These are phyloP conservation scores for Aristolochia contorta DNA, from an alignment of 164 flowering plant genomes.

Conservation along the genomic window DNA sequence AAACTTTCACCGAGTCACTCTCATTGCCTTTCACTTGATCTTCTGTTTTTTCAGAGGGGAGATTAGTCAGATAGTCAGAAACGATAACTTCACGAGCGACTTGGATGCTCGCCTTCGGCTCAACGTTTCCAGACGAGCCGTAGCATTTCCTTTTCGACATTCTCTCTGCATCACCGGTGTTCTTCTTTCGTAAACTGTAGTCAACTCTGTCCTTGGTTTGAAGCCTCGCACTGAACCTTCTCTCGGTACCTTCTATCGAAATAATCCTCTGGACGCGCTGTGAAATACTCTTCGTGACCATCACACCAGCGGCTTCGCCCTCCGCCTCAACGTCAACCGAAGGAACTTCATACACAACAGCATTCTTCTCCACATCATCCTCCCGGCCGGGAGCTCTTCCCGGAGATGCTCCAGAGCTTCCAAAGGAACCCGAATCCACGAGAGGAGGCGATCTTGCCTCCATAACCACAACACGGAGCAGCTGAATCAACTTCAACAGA, in stretches of 20 bases:
- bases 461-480: too few species aligned
- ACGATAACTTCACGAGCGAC: background rate
- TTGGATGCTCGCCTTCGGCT: background rate
- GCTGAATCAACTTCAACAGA: too few species aligned
- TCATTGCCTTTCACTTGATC: background rate
- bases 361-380: background rate
- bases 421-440: too few species aligned
- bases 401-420: background rate
- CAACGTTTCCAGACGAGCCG: background rate
- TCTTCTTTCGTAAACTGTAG: background rate
- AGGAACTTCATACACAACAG: background rate
- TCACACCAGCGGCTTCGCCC: background rate
- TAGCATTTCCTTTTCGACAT: background rate
- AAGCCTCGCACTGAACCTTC: constrained; percentile 10
- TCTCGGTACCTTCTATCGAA: background rate
- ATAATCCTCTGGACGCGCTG: constrained; percentile 2
- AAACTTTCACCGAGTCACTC: background rate
- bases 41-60: background rate
- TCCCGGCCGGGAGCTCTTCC: background rate
- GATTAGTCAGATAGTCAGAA: background rate
- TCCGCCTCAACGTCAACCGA: background rate
- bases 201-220: constrained; percentile 2
- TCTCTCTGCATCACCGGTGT: background rate
- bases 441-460: too few species aligned
- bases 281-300: background rate